phyloP scores from a whole-genome alignment of 2,329 filamentous ascomycete genomes.

The Corniculantispora saksenae region DNA sequence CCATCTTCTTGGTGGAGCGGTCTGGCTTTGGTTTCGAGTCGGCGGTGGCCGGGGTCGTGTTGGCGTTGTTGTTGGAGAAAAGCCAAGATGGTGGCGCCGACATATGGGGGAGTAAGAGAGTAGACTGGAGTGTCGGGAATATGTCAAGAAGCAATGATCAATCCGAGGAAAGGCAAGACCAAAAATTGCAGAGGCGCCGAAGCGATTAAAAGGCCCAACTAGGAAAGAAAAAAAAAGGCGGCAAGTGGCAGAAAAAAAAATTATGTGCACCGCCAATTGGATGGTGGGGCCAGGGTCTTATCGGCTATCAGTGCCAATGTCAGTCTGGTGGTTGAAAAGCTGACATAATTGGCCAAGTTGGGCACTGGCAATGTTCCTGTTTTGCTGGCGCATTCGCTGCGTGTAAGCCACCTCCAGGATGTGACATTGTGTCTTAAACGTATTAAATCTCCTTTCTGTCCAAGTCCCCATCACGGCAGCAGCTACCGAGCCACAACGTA shows the following conservation, averaged over 20 bases:
- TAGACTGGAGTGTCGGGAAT: neutral
- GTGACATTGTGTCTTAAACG: too few relatives aligned
- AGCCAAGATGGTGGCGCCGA: conserved; percentile 43
- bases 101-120: conserved; percentile 30
- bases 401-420: too few relatives aligned
- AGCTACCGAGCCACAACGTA: too few relatives aligned
- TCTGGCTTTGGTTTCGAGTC: conserved; percentile 13
- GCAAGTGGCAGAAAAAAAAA: conserved; percentile 16
- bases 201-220: neutral
- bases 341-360: too few relatives aligned
- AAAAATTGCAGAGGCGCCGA: neutral
- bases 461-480: too few relatives aligned
- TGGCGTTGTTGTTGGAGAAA: conserved; percentile 43
- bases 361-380: too few relatives aligned
- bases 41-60: conserved; percentile 22
- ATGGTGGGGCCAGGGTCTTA: conserved; percentile 12
- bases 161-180: neutral
- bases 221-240: conserved; percentile 2
- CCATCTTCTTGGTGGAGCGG: conserved; percentile 33
- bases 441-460: too few relatives aligned
- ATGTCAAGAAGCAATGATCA: neutral
- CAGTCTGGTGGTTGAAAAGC: neutral
- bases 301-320: neutral
- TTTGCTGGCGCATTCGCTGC: too few relatives aligned
- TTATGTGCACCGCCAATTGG: conserved; percentile 13